A percentile compares a stretch with the other conserved stretches of the same genome.
Evolutionary conservation across 805 yeast genomes (phyloP).

Genomic region (Saturnispora serradocipensis): DNA sequence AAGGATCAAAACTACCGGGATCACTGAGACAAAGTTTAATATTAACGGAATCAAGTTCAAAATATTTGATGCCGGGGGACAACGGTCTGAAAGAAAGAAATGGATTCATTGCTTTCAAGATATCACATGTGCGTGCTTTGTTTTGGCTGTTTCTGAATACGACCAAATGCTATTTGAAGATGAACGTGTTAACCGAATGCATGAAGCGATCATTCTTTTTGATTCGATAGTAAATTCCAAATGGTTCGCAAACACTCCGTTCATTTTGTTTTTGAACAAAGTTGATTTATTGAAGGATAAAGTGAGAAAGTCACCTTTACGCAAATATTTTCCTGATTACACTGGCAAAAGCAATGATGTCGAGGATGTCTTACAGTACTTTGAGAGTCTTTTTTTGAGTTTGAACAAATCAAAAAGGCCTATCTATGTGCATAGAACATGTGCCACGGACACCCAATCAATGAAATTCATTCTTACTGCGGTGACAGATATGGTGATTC

Average conservation of each 20-base stretch:
- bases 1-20: conserved; percentile 91
- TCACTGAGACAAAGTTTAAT: conserved; percentile 74
- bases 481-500: conserved; percentile 84
- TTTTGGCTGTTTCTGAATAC: conserved; percentile 83
- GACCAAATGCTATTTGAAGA: conserved; percentile 91
- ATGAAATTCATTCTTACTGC: conserved; percentile 90
- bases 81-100: conserved; percentile 79
- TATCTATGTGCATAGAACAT: conserved; percentile 85
- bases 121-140: conserved; percentile 80
- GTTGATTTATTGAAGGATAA: conserved; percentile 73
- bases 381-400: conserved; percentile 57
- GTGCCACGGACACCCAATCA: conserved; percentile 86
- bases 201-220: conserved; percentile 78
- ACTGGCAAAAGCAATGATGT: conserved; percentile 54
- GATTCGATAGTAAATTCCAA: conserved; percentile 74
- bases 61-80: conserved; percentile 95
- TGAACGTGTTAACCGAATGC: conserved; percentile 79
- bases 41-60: conserved; percentile 58
- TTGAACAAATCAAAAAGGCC: conserved; percentile 59
- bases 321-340: conserved; percentile 70
- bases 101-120: conserved; percentile 95
- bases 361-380: conserved; percentile 59
- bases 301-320: conserved; percentile 54
- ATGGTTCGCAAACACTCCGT: conserved; percentile 82
- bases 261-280: conserved; percentile 83